Base-by-base conservation (phyloP, 768 basidiomycete species). In the Pisolithus marmoratus region DNA sequence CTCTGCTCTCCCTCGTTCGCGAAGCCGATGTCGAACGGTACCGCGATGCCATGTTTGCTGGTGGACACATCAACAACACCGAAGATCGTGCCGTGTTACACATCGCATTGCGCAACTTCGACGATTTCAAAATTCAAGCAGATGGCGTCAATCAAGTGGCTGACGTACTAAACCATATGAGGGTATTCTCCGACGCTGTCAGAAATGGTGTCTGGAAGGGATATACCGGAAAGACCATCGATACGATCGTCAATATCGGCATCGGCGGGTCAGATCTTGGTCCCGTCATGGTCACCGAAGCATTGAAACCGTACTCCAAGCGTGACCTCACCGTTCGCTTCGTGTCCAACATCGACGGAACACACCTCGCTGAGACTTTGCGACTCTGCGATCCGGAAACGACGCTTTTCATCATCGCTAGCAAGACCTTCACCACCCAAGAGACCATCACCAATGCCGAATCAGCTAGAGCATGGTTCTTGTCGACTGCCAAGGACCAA, bases 401-500 rank as follows among this genome's bases (percentile, higher is more conserved):
- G 24, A 97, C 96, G 4, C 74, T 99, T 53, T 98, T 98, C 79
- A 95, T 98, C 74, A 87, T 98, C 62, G 95, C 95, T n/a, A 86
- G 83, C 69, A 98, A 99, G 80, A 98, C 96, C 2, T 99, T 98
- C 70, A 99, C 96, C 19, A 99, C 96, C 8, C 95, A 99, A 73
- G 96, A 99, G 78, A 98, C 95, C 17, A 97, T 98, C 74, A 98
- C 96, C 57, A 99, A 99, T 67, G 96, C 96, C 37, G 89, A 90
- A 70, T 87, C 82, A 42, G 96, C 96, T 12, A 81, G 90, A 40
- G 84, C 84, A 46, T 99, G 96, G 96, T 99, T 99, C 87, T 77
- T 98, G 49, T 64, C 73, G 19, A 69, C 73, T 5, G 94, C 96
- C 19, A 83, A 82, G 61, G 93, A 96, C 66, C 86, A 88, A 72